A percentile compares a stretch with the other conserved stretches of the same genome.
Conservation (phyloP, 2,329 filamentous ascomycete genomes). For the Cladorrhinum sp. region DNA sequence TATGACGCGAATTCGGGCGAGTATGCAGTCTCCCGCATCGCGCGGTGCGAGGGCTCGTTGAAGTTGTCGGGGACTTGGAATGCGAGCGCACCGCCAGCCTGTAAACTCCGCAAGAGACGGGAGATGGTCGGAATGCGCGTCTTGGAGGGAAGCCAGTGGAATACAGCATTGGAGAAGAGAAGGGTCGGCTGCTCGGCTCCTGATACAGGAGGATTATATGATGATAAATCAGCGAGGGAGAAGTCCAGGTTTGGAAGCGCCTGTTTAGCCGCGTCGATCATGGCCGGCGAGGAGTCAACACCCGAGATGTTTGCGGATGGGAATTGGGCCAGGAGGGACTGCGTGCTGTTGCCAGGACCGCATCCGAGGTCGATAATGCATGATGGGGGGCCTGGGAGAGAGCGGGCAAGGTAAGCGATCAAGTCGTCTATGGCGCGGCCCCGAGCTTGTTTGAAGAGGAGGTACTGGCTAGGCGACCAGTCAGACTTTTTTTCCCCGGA, state of each 20-base stretch:
- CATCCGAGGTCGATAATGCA: conserved; percentile 57
- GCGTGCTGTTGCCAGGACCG: conserved; percentile 58
- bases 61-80: conserved; percentile 42
- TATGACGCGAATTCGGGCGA: conserved; percentile 24
- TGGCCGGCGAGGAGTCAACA: conserved; percentile 54
- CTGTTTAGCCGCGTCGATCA: conserved; percentile 48
- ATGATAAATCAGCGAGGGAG: conserved; percentile 42
- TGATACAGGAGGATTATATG: conserved; percentile 33
- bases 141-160: conserved; percentile 52
- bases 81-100: conserved; percentile 32
- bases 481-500: neutral
- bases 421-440: conserved; percentile 42
- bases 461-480: conserved; percentile 22
- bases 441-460: conserved; percentile 21
- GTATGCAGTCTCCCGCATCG: conserved; percentile 47
- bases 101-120: conserved; percentile 40
- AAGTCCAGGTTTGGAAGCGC: conserved; percentile 44
- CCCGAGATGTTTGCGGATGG: conserved; percentile 46
- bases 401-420: conserved; percentile 39
- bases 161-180: conserved; percentile 55
- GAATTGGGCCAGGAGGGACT: conserved; percentile 45
- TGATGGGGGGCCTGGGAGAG: conserved; percentile 28
- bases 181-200: conserved; percentile 36
- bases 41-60: conserved; percentile 44
- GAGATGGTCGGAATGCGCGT: conserved; percentile 45